phyloP scores from a whole-genome alignment of 192 early-diverging fungal genomes.

The Coemansia sp. region DNA sequence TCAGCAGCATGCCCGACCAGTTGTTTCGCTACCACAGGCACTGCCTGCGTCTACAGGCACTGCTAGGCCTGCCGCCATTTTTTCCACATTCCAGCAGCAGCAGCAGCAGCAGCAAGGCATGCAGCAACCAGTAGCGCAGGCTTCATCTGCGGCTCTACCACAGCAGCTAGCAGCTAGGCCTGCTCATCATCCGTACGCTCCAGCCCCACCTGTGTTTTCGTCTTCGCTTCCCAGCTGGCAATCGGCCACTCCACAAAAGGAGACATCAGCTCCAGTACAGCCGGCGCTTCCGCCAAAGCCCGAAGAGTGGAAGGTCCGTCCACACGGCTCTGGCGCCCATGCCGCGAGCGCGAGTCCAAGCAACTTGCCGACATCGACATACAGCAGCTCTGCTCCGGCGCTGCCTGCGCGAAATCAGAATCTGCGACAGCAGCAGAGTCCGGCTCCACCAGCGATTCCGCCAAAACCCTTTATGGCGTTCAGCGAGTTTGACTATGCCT shows the following conservation, averaged over 20 bases:
- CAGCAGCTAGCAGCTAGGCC: not conserved
- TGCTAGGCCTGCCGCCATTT: not conserved
- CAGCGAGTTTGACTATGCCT: constrained; percentile 47
- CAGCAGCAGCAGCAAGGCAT: not conserved
- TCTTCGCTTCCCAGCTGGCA: constrained; percentile 1
- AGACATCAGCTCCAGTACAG: not conserved
- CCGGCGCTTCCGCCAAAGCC: constrained; percentile 46
- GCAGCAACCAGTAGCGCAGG: not conserved
- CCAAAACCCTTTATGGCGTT: constrained; percentile 50
- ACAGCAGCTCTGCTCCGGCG: constrained; percentile 10
- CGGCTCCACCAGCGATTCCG: constrained; percentile 33
- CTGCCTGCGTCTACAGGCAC: not conserved
- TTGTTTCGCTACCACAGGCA: not conserved
- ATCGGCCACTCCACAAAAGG: not conserved
- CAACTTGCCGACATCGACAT: constrained; percentile 1
- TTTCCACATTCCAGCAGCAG: not conserved
- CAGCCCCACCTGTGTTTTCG: not conserved
- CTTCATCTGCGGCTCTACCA: not conserved
- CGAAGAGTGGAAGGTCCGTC: constrained; percentile 29
- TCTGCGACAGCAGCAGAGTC: constrained; percentile 9
- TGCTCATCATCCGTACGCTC: not conserved
- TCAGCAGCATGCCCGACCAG: not conserved
- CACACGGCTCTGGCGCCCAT: constrained; percentile 1
- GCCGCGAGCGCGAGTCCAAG: not conserved
- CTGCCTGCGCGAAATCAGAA: constrained; percentile 16